Base-by-base conservation (phyloP, 306 rosid genomes). In the Carpinus viminea region DNA sequence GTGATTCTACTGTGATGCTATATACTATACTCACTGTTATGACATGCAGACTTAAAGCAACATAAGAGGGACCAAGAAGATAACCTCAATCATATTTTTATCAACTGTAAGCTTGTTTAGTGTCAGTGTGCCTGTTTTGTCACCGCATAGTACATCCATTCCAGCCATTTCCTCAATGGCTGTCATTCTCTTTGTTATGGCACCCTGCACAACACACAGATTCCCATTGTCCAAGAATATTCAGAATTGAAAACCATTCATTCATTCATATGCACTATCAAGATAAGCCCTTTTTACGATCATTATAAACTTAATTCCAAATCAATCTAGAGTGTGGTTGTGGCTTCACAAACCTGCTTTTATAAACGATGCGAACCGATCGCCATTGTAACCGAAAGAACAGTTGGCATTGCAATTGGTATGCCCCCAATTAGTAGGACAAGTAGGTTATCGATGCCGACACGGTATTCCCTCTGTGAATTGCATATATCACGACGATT, bases 101-200 rank as follows among this genome's bases (percentile, higher is more conserved):
- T 91, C 97, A 48, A 91, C 90, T 17, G 92, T 76, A 81, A 91
- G 97, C 91, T 89, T 89, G 90, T 91, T 91, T 38, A 91, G 93
- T 50, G 94, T 89, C 47, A 91, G 78, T 75, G 97, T 91, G 62
- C 92, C 92, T 34, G 97, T 91, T 84, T 91, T 89, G 81, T 91
- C 94, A 74, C 97, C 89, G 36, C 94, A 91, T 70, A 88, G 61
- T 47, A 91, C 91, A 80, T 89, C 93, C 96, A 91, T 91, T 74
- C 96, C 96, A 52, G 96, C 96, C 96, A 91, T 86, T 81, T 91
- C 93, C 76, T 89, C 93, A 78, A 91, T 89, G 59, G 97, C 97
- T 34, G 94, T 89, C 93, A 91, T 89, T 85, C 92, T 89, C 86
- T 91, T 91, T 64, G 92, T 91, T 80, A 91, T 91, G 48, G 93